Conservation (phyloP, 148 eudicot genomes). For the Fagopyrum homotropicum region DNA sequence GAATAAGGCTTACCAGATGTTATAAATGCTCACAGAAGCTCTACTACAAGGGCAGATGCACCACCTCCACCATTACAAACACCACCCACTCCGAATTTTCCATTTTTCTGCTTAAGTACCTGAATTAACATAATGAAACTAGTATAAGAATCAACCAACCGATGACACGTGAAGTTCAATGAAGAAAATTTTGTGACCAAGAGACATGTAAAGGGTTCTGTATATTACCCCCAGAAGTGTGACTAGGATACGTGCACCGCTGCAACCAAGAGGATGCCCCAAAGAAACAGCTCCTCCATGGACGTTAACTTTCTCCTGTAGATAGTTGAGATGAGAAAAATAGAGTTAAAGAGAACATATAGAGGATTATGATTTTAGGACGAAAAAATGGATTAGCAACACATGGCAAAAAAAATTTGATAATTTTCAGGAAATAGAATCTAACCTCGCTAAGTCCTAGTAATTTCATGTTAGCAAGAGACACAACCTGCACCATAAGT, state of each 20-base stretch:
- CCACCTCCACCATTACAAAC: constrained; percentile 99
- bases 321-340: not conserved
- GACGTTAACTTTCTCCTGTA: constrained; percentile 82
- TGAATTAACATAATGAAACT: constrained; percentile 16
- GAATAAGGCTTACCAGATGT: constrained; percentile 25
- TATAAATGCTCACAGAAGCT: constrained; percentile 44
- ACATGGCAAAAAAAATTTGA: constrained; percentile 9
- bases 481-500: constrained; percentile 58
- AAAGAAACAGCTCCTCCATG: constrained; percentile 97
- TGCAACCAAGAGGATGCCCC: constrained; percentile 99
- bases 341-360: constrained; percentile 4
- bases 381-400: not conserved
- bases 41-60: constrained; percentile 88
- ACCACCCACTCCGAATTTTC: constrained; percentile 84
- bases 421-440: not conserved
- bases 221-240: constrained; percentile 79
- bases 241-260: constrained; percentile 95
- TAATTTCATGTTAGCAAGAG: constrained; percentile 84
- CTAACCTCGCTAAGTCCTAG: constrained; percentile 74
- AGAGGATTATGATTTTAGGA: not conserved
- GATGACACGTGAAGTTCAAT: not conserved
- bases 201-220: not conserved
- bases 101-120: constrained; percentile 81
- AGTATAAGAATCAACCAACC: not conserved
- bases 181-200: not conserved